Base-by-base conservation (phyloP, 257 asterid genomes). In the Rehmannia glutinosa region DNA sequence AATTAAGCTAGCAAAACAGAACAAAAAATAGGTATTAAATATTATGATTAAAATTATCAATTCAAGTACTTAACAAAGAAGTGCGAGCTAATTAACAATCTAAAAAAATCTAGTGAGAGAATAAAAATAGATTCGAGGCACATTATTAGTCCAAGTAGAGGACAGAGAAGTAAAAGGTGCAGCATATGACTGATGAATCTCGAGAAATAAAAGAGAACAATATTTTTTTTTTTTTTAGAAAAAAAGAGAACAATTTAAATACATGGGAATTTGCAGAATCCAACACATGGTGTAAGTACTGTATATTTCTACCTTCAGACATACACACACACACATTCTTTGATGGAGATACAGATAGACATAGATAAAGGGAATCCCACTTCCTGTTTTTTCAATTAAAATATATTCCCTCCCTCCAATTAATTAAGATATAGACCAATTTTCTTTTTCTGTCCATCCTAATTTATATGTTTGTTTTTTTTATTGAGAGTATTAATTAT, bases 311-410 rank as follows among this genome's bases (percentile, higher is more conserved):
- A n/a, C n/a, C n/a, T n/a, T n/a, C n/a, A n/a, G n/a, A n/a, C n/a
- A n/a, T n/a, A n/a, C n/a, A n/a, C n/a, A n/a, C n/a, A n/a, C n/a
- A n/a, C n/a, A n/a, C n/a, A n/a, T n/a, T n/a, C n/a, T n/a, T n/a
- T n/a, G n/a, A 33, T 30, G 73, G 51, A 55, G 60, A 54, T 28
- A 54, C 21, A 54, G 64, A 53, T 68, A 66, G 16, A 43, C 15
- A 69, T 41, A 63, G 32, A 56, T 17, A 49, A 28, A 74, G n/a
- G n/a, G n/a, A 83, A 82, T 85, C 86, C 84, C 91, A 85, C 92
- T 85, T 74, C 23, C 27, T 16, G 35, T 57, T 17, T 17, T 32
- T 21, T 41, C 17, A 42, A n/a, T 43, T 32, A 24, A 52, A 58
- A 17, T 16, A 53, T 64, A n/a, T n/a, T 19, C 49, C 36, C 36